These are phyloP conservation scores for Suillus tomentosus DNA, from an alignment of 768 basidiomycete species.

Conservation along the genomic window DNA sequence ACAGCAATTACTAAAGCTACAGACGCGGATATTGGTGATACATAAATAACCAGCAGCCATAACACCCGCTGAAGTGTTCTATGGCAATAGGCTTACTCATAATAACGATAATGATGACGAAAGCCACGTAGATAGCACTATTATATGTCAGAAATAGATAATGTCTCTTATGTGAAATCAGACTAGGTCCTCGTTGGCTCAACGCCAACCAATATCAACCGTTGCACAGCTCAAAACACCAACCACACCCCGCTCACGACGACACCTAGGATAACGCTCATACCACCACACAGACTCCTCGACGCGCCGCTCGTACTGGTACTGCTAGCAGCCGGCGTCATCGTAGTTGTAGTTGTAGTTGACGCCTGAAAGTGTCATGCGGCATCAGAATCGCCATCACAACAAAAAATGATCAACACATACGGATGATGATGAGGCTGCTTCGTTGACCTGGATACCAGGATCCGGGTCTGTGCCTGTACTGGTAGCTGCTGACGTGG, in stretches of 20 bases:
- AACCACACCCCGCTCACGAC: conserved; percentile 4
- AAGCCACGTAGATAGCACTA: neutral
- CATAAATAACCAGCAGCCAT: neutral
- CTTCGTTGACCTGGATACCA: conserved; percentile 1
- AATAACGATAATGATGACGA: neutral
- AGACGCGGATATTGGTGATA: neutral
- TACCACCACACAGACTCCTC: conserved; percentile 12
- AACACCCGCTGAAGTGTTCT: neutral
- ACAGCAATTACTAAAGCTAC: neutral
- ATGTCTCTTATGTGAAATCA: neutral
- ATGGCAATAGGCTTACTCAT: neutral
- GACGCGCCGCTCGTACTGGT: conserved; percentile 18
- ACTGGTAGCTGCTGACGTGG: neutral
- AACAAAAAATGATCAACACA: neutral
- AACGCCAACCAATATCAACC: neutral
- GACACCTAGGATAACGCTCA: conserved; percentile 11
- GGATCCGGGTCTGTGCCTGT: neutral
- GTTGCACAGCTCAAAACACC: neutral
- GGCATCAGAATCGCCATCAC: neutral
- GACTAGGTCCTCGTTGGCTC: neutral
- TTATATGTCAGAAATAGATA: neutral
- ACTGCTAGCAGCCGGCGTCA: conserved; percentile 6
- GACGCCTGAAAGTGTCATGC: neutral
- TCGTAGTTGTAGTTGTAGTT: neutral
- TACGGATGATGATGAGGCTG: neutral